Percentiles rank a stretch among this genome's conserved stretches.
Evolutionary conservation across 2,329 filamentous ascomycete genomes (phyloP).

Genomic region (Pyricularia sp.): DNA sequence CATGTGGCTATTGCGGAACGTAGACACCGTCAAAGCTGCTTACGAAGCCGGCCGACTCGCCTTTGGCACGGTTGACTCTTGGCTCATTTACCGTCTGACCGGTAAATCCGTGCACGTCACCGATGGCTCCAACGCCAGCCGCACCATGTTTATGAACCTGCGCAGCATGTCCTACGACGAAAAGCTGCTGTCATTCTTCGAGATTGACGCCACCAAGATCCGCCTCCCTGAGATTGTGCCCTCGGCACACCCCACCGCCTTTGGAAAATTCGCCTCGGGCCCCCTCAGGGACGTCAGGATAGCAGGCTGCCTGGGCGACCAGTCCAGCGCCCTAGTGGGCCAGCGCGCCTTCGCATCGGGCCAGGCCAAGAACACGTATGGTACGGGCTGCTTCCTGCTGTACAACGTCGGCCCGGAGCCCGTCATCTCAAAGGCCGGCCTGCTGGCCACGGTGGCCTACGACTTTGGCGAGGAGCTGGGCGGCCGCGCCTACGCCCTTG

Average conservation of each 20-base stretch:
- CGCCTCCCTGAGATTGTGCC: constrained; percentile 74
- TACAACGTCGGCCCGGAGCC: constrained; percentile 83
- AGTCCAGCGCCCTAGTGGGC: constrained; percentile 77
- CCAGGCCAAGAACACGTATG: constrained; percentile 84
- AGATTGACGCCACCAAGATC: constrained; percentile 58
- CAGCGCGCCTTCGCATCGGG: constrained; percentile 78
- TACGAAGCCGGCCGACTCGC: constrained; percentile 69
- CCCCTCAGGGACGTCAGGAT: constrained; percentile 62
- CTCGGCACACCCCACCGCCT: constrained; percentile 66
- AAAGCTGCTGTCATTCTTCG: constrained; percentile 68
- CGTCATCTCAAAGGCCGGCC: constrained; percentile 73
- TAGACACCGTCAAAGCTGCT: constrained; percentile 57
- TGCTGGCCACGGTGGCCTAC: constrained; percentile 81
- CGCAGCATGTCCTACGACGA: constrained; percentile 73
- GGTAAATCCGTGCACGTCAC: constrained; percentile 66
- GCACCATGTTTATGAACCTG: constrained; percentile 94
- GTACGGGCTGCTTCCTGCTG: constrained; percentile 80
- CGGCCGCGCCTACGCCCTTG: constrained; percentile 59
- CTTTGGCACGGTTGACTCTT: constrained; percentile 83
- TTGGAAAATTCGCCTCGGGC: constrained; percentile 58
- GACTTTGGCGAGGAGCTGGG: constrained; percentile 50
- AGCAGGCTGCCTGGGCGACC: constrained; percentile 78
- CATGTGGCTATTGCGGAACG: constrained; percentile 69
- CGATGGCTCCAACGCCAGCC: constrained; percentile 77
- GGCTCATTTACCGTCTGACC: constrained; percentile 80